phyloP scores from a whole-genome alignment of 2,329 filamentous ascomycete genomes.

The Scedosporium aurantiacum region DNA sequence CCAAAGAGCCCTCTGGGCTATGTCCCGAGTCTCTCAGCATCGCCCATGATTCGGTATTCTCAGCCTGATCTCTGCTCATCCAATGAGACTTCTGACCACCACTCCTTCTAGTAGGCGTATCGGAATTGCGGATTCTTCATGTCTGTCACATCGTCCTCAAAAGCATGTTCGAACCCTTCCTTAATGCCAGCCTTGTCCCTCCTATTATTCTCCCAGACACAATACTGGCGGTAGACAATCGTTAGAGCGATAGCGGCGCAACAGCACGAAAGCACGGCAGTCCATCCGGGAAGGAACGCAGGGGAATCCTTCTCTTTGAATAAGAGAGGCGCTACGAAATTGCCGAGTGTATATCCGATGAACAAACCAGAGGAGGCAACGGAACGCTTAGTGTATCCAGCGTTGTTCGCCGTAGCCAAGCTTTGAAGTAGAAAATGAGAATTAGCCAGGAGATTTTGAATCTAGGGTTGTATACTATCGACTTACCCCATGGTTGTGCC shows the following conservation, averaged over 20 bases:
- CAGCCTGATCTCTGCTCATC: background rate
- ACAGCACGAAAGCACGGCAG: slow-evolving; percentile 21
- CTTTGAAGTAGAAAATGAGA: slow-evolving; percentile 32
- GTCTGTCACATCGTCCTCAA: slow-evolving; percentile 40
- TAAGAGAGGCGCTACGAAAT: slow-evolving; percentile 28
- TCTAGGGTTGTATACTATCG: background rate
- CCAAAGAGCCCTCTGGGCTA: too few relatives aligned
- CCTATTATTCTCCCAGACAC: slow-evolving; percentile 30
- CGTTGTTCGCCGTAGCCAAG: slow-evolving; percentile 19
- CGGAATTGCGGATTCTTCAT: slow-evolving; percentile 18
- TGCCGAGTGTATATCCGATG: slow-evolving; percentile 26
- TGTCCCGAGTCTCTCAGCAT: too few relatives aligned
- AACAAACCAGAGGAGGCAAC: slow-evolving; percentile 34
- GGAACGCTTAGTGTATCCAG: slow-evolving; percentile 23
- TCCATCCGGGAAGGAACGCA: slow-evolving; percentile 19
- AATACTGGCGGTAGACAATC: slow-evolving; percentile 31
- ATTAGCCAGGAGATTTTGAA: background rate
- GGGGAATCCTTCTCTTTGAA: slow-evolving; percentile 24
- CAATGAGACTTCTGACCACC: background rate
- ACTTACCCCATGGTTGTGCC: slow-evolving; percentile 29
- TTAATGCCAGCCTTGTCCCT: slow-evolving; percentile 28
- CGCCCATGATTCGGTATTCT: too few relatives aligned
- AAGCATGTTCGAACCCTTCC: slow-evolving; percentile 39
- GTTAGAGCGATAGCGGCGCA: slow-evolving; percentile 20
- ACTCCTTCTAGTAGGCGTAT: slow-evolving; percentile 10